Evolutionary conservation across 352 stramenopile genomes (phyloP).

Genomic region (Phytophthora nicotianae): DNA sequence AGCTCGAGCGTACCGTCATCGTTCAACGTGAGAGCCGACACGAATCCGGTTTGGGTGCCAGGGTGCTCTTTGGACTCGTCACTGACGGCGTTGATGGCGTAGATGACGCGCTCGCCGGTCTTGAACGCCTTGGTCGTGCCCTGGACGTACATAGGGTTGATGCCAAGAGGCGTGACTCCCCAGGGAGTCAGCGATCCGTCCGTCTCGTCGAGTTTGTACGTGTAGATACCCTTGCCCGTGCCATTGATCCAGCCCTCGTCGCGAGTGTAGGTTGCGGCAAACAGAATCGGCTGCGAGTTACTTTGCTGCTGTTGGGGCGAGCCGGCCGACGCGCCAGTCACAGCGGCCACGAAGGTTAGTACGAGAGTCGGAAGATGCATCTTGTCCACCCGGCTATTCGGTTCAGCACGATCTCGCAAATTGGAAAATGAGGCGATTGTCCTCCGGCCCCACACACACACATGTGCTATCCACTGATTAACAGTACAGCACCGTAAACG

Average conservation of each 20-base stretch:
- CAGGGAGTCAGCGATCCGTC: constrained; percentile 45
- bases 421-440: constrained; percentile 17
- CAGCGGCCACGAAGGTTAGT: constrained; percentile 23
- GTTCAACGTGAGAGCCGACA: constrained; percentile 50
- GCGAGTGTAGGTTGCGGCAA: constrained; percentile 64
- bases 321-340: constrained; percentile 21
- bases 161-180: constrained; percentile 50
- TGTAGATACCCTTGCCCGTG: constrained; percentile 66
- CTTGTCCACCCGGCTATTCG: constrained; percentile 1
- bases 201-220: constrained; percentile 53
- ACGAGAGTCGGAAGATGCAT: constrained; percentile 34
- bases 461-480: not conserved
- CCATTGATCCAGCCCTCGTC: constrained; percentile 76
- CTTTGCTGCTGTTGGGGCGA: constrained; percentile 23
- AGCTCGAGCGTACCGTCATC: constrained; percentile 43
- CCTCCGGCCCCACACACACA: not conserved
- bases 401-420: constrained; percentile 11
- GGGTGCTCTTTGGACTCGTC: constrained; percentile 36
- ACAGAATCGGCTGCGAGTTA: constrained; percentile 40
- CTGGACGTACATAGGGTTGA: constrained; percentile 77
- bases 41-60: constrained; percentile 49
- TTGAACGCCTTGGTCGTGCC: constrained; percentile 37
- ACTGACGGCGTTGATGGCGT: constrained; percentile 62
- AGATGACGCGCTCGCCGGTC: constrained; percentile 39
- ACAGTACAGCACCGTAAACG: not conserved